Base-by-base conservation (phyloP, 164 flowering plant genomes). In the Annona squamosa region DNA sequence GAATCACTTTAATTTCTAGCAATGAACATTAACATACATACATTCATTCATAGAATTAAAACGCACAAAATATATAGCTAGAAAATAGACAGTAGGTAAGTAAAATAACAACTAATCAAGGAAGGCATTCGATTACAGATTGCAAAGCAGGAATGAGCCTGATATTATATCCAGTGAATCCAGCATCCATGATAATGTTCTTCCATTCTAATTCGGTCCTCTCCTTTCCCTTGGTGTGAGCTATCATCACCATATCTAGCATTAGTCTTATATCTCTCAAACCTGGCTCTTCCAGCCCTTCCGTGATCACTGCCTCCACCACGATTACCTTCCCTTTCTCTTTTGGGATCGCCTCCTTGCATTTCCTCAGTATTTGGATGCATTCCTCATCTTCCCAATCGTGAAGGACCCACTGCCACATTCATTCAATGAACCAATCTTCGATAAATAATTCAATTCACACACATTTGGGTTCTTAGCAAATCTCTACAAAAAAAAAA, bases 341-440 rank as follows among this genome's bases (percentile, higher is more conserved):
- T 46, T 67, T 13, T 5, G 85, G 78, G 46, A 86, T 72, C 0
- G 94, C 87, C 71, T 87, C 84, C 73, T 78, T 82, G 70, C 92
- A 87, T 0, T 85, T 87, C 48, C 67, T 84, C 71, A 90, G 72
- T 12, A 89, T 87, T 1, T 67, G 62, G 64, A 90, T 79, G 83
- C 96, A 89, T 18, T 89, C 86, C 0, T 89, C 87, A n/a, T 90
- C 95, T 13, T 74, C 81, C 95, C 95, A 90, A 18, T 90, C 91
- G 52, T 88, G 94, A 56, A 90, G 65, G 62, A 90, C 91, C 83
- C 81, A 81, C 92, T 90, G 61, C 69, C 7, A 66, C 43, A 46
- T 7, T 18, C 37, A 63, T 26, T 26, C 37, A 26, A 26, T 26
- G 37, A 26, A 26, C 37, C 37, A 26, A 26, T 26, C 37, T 26